Conservation (phyloP, 129 eudicot species). For the Cynara cardunculus region DNA sequence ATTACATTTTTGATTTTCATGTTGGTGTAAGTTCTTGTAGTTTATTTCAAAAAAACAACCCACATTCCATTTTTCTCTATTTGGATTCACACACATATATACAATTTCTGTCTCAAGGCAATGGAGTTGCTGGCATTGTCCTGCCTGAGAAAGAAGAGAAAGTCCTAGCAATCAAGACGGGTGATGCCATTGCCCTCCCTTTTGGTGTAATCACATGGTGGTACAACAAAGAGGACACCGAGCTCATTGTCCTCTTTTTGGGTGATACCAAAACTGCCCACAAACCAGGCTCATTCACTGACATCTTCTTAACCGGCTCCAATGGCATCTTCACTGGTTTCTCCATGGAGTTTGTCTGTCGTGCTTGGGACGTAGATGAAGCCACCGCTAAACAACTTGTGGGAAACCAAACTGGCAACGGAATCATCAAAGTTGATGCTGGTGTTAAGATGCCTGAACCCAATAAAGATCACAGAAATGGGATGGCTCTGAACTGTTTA, state of each 20-base stretch:
- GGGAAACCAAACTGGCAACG: constrained; percentile 45
- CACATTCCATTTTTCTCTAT: background rate
- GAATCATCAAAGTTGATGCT: constrained; percentile 62
- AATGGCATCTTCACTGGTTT: constrained; percentile 91
- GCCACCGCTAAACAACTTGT: constrained; percentile 59
- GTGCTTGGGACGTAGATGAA: constrained; percentile 83
- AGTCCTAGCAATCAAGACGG: constrained; percentile 64
- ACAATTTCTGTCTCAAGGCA: constrained; percentile 28
- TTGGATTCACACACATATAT: background rate
- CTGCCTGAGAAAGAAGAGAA: constrained; percentile 92
- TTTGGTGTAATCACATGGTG: constrained; percentile 87
- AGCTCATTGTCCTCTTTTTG: constrained; percentile 63
- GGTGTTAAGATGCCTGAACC: constrained; percentile 69
- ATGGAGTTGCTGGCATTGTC: constrained; percentile 78
- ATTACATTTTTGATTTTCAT: background rate
- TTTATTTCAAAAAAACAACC: background rate
- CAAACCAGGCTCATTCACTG: constrained; percentile 71
- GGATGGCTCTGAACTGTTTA: constrained; percentile 69
- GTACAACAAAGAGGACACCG: constrained; percentile 84
- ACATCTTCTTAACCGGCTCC: constrained; percentile 69
- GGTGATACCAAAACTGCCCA: constrained; percentile 79
- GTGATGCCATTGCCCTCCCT: constrained; percentile 83
- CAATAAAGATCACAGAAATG: constrained; percentile 42
- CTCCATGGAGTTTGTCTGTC: constrained; percentile 66
- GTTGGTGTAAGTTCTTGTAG: background rate